phyloP scores from a whole-genome alignment of 2,329 filamentous ascomycete genomes.

The Cordyceps fumosorosea region DNA sequence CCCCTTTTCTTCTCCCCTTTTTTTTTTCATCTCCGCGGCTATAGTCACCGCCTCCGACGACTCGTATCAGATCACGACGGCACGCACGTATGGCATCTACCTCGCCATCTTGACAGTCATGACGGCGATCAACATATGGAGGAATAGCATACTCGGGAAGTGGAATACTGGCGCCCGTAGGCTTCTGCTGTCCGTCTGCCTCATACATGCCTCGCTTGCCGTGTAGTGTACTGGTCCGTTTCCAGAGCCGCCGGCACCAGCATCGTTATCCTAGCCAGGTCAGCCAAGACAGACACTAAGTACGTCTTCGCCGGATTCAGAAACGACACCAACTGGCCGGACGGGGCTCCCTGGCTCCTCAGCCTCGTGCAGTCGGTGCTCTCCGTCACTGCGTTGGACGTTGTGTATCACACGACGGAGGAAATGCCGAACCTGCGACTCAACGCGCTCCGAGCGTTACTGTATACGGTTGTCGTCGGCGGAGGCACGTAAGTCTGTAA shows the following conservation, averaged over 20 bases:
- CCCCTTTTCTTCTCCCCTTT: no score
- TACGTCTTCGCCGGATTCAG: constrained; percentile 38
- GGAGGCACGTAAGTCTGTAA: constrained; percentile 31
- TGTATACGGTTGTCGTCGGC: constrained; percentile 36
- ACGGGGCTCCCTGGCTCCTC: constrained; percentile 41
- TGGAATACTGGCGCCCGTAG: constrained; percentile 37
- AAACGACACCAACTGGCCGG: constrained; percentile 40
- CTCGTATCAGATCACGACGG: constrained; percentile 28
- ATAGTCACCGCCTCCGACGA: constrained; percentile 33
- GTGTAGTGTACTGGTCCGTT: constrained; percentile 35
- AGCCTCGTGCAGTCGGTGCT: constrained; percentile 36
- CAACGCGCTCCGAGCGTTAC: constrained; percentile 36
- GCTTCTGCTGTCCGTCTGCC: neutral
- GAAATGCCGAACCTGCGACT: constrained; percentile 37
- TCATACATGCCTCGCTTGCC: neutral
- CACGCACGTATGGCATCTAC: constrained; percentile 38
- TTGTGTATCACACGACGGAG: constrained; percentile 38
- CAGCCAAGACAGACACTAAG: constrained; percentile 35
- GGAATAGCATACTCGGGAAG: constrained; percentile 32
- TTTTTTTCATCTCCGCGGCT: constrained; percentile 35
- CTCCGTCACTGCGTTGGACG: constrained; percentile 36
- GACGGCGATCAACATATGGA: constrained; percentile 33
- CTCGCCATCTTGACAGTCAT: constrained; percentile 31
- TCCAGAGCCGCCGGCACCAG: constrained; percentile 36
- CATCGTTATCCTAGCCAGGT: constrained; percentile 34